Evolutionary conservation across 2,329 filamentous ascomycete genomes (phyloP).

Genomic region (Beauveria brongniartii): DNA sequence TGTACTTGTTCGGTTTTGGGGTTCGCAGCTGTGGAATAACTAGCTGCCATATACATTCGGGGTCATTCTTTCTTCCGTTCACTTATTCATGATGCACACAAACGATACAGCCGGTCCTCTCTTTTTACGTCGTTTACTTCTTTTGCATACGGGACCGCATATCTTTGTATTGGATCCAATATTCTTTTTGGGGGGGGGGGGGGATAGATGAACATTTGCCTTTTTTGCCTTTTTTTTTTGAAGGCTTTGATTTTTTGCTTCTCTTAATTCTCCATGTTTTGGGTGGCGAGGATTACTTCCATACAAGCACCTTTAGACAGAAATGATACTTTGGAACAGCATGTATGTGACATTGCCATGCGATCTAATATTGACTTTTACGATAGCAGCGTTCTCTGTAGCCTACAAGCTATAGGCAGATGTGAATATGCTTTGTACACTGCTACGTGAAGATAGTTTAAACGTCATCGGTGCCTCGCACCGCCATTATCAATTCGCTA

Average conservation of each 20-base stretch:
- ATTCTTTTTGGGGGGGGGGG: too few species aligned
- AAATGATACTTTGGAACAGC: neutral
- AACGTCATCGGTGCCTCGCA: neutral
- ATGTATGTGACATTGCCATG: neutral
- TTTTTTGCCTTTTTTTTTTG: neutral
- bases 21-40: neutral
- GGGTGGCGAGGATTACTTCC: neutral
- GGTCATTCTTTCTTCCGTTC: neutral
- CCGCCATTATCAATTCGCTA: conserved; percentile 8
- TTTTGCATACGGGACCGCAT: conserved; percentile 7
- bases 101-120: neutral
- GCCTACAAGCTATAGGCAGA: neutral
- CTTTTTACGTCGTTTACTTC: neutral
- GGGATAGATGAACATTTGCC: conserved; percentile 10
- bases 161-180: conserved; percentile 2
- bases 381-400: neutral
- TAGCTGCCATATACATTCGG: conserved; percentile 1
- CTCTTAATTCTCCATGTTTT: neutral
- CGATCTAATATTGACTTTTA: neutral
- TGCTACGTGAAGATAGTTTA: neutral
- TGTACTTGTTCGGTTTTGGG: neutral
- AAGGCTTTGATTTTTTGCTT: too few species aligned
- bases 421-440: neutral
- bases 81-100: neutral
- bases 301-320: neutral